Conservation (phyloP, 352 stramenopile genomes). For the Globisporangium irregulare region DNA sequence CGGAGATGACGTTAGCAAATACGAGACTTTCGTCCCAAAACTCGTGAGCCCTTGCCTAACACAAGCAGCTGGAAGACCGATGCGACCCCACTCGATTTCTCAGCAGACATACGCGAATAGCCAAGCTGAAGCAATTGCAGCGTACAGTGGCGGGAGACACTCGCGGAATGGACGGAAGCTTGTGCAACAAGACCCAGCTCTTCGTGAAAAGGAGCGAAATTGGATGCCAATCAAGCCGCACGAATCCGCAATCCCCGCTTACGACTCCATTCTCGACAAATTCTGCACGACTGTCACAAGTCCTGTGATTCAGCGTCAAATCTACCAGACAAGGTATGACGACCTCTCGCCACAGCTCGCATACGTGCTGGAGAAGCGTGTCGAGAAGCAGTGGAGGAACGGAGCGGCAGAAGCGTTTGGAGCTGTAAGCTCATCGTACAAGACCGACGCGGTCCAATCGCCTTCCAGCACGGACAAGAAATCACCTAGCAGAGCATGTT, state of each 20-base stretch:
- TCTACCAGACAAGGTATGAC: constrained; percentile 55
- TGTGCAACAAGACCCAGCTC: constrained; percentile 21
- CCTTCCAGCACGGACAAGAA: constrained; percentile 1
- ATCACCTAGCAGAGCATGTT: constrained; percentile 3
- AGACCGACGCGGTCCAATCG: constrained; percentile 27
- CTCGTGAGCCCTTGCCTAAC: constrained; percentile 6
- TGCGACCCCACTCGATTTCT: constrained; percentile 13
- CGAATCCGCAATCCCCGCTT: constrained; percentile 53
- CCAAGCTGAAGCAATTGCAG: constrained; percentile 1
- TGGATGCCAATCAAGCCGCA: constrained; percentile 49
- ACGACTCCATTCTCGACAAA: constrained; percentile 81
- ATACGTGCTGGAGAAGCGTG: constrained; percentile 68
- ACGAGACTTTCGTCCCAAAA: constrained; percentile 54
- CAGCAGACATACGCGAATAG: constrained; percentile 25
- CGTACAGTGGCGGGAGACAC: constrained; percentile 13
- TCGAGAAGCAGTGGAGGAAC: constrained; percentile 50
- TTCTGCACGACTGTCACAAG: constrained; percentile 76
- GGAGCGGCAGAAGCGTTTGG: constrained; percentile 35
- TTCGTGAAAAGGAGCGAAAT: constrained; percentile 40
- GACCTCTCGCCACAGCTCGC: constrained; percentile 72
- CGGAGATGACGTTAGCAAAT: constrained; percentile 61
- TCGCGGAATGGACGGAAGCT: constrained; percentile 24
- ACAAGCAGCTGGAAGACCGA: neutral
- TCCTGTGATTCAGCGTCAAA: constrained; percentile 67
- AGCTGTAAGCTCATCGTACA: constrained; percentile 41